Percentiles rank a stretch among this genome's conserved stretches.
Evolutionary conservation across 2,329 filamentous ascomycete species (phyloP).

Genomic region (Penicillium sp.): DNA sequence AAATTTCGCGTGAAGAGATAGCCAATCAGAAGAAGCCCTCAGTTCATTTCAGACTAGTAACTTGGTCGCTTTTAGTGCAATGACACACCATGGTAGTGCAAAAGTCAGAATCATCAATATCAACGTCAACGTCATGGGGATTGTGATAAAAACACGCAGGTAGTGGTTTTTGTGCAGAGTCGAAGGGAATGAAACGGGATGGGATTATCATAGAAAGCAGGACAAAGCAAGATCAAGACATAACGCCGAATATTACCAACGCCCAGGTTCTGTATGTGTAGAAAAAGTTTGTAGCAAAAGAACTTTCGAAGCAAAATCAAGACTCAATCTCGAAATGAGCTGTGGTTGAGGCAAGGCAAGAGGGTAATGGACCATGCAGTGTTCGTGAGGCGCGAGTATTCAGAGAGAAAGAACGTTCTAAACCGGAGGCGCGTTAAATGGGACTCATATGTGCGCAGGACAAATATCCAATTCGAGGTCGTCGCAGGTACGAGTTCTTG

Average conservation of each 20-base stretch:
- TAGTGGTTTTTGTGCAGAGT: background rate
- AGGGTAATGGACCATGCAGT: conserved; percentile 17
- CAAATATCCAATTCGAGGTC: conserved; percentile 12
- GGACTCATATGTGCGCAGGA: conserved; percentile 32
- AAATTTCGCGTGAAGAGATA: too few species aligned
- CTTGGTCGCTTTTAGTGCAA: conserved; percentile 10
- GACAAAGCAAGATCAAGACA: background rate
- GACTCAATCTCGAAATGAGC: too few species aligned
- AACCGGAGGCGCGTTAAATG: conserved; percentile 29
- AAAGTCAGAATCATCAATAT: too few species aligned
- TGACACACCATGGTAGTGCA: conserved; percentile 11
- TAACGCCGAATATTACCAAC: conserved; percentile 30
- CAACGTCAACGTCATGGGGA: conserved; percentile 16
- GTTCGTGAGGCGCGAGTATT: conserved; percentile 21
- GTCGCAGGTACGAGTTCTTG: background rate
- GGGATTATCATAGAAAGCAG: conserved; percentile 2
- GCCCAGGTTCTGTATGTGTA: conserved; percentile 26
- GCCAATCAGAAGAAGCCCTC: background rate
- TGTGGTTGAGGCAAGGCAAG: conserved; percentile 1
- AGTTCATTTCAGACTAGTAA: conserved; percentile 7
- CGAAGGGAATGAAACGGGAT: background rate
- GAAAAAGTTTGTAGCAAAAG: conserved; percentile 2
- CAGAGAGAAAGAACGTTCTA: conserved; percentile 21
- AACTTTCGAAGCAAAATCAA: background rate
- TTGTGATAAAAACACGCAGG: background rate